Conservation (phyloP, 2,329 filamentous ascomycete species). For the Xylaria multiplex region DNA sequence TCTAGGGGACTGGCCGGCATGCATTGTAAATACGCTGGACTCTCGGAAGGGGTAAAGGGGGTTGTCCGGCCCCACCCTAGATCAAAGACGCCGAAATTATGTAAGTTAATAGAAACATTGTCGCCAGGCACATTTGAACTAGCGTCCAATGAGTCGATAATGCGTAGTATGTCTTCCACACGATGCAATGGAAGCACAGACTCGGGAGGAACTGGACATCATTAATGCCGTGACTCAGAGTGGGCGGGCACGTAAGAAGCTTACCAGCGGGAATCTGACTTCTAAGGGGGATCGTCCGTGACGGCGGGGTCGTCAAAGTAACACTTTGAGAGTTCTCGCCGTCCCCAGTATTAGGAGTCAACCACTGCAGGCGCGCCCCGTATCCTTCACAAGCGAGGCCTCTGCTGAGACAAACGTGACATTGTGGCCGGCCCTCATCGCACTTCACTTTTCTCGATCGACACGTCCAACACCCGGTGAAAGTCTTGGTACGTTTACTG, state of each 20-base stretch:
- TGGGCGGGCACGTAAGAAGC: neutral
- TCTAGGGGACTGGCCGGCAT: neutral
- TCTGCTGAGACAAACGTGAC: conserved; percentile 1
- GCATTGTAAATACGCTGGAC: neutral
- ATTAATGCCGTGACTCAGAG: neutral
- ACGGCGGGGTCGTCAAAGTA: neutral
- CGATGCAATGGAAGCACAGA: neutral
- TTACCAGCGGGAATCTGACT: conserved; percentile 7
- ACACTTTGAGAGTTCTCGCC: neutral
- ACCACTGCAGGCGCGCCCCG: conserved; percentile 2
- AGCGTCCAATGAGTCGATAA: neutral
- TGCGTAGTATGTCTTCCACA: conserved; percentile 1
- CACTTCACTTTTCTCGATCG: conserved; percentile 10
- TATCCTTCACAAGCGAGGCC: neutral
- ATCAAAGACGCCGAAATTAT: conserved; percentile 3
- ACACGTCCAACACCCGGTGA: conserved; percentile 8
- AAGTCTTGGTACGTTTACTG: conserved; percentile 10
- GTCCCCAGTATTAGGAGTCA: conserved; percentile 2
- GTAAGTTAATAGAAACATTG: conserved; percentile 1
- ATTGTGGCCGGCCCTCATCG: conserved; percentile 7
- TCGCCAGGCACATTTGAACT: neutral
- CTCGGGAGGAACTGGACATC: neutral
- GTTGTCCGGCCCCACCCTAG: neutral
- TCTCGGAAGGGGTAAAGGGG: neutral
- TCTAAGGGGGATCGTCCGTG: neutral